Evolutionary conservation across 805 yeast species (phyloP).

Genomic region (Starmerella etchellsii): DNA sequence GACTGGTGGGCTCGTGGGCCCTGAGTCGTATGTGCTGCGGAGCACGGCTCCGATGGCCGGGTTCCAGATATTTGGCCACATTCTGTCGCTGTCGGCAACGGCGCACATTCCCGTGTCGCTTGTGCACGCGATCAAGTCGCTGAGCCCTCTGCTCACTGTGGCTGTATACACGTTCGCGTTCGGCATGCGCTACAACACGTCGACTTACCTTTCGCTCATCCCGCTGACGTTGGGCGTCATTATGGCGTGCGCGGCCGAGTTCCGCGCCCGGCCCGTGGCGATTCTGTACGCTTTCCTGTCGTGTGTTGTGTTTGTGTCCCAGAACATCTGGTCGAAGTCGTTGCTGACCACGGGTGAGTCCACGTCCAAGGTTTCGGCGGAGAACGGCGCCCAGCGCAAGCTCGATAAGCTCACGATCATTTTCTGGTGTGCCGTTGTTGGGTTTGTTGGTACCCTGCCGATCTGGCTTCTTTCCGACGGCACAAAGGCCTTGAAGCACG

Average conservation of each 20-base stretch:
- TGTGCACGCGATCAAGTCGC: constrained; percentile 87
- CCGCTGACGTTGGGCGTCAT: constrained; percentile 81
- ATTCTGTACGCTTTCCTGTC: constrained; percentile 55
- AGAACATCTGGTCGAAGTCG: constrained; percentile 75
- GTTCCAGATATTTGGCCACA: constrained; percentile 86
- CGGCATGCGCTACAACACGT: constrained; percentile 40
- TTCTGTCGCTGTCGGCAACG: constrained; percentile 85
- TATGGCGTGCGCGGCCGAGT: constrained; percentile 38
- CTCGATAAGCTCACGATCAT: constrained; percentile 75
- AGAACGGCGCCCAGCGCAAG: constrained; percentile 24
- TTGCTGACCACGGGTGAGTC: constrained; percentile 41
- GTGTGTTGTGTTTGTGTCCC: constrained; percentile 66
- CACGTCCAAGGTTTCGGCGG: background rate
- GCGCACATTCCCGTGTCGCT: constrained; percentile 83
- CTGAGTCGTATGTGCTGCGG: constrained; percentile 22
- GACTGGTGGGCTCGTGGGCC: constrained; percentile 19
- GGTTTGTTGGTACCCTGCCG: constrained; percentile 57
- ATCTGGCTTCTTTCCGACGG: constrained; percentile 59
- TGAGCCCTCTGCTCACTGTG: constrained; percentile 83
- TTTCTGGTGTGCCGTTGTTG: constrained; percentile 64
- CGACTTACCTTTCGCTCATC: constrained; percentile 65
- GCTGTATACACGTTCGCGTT: constrained; percentile 56
- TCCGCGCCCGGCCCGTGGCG: constrained; percentile 43
- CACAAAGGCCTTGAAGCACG: constrained; percentile 12
- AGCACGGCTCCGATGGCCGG: constrained; percentile 82